Conservation (phyloP, 2,329 filamentous ascomycete species). For the Colletotrichum tropicicola region DNA sequence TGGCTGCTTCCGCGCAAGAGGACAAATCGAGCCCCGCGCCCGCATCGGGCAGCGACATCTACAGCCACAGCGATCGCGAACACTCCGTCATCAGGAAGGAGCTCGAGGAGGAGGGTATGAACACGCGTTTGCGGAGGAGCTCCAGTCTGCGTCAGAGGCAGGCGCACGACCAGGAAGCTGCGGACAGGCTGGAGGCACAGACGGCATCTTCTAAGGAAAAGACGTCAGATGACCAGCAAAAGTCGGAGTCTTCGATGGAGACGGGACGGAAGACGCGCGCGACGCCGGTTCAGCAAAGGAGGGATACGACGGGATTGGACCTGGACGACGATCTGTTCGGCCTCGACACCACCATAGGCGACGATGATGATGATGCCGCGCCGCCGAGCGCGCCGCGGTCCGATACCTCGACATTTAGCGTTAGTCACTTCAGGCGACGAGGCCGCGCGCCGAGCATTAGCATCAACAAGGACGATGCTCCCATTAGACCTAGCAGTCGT, state of each 20-base stretch:
- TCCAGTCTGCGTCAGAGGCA: slow-evolving; percentile 26
- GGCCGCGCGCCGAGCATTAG: slow-evolving; percentile 56
- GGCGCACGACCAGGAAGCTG: slow-evolving; percentile 35
- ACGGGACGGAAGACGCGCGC: slow-evolving; percentile 45
- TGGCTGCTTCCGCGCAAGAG: slow-evolving; percentile 17
- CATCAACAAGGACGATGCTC: slow-evolving; percentile 58
- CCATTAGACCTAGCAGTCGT: slow-evolving; percentile 62
- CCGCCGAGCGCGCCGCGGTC: slow-evolving; percentile 45
- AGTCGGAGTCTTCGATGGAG: slow-evolving; percentile 45
- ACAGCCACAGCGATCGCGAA: slow-evolving; percentile 46
- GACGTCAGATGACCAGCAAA: slow-evolving; percentile 35
- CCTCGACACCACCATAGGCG: slow-evolving; percentile 47
- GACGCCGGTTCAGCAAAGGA: slow-evolving; percentile 43
- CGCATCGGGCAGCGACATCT: slow-evolving; percentile 39
- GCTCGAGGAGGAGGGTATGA: slow-evolving; percentile 16
- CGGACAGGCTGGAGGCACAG: slow-evolving; percentile 43
- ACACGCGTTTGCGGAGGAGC: slow-evolving; percentile 28
- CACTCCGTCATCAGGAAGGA: slow-evolving; percentile 37
- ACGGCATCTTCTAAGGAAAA: slow-evolving; percentile 37
- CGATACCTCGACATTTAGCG: slow-evolving; percentile 56
- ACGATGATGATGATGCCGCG: slow-evolving; percentile 46
- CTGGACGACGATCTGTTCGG: slow-evolving; percentile 58
- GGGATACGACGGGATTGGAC: slow-evolving; percentile 58
- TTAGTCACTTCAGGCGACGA: slow-evolving; percentile 55
- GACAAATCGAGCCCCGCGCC: slow-evolving; percentile 17